Evolutionary conservation across 495 filamentous ascomycete genomes (phyloP), one percentile per base, ranked within the genome.

Genomic region (Rusavskia elegans): DNA sequence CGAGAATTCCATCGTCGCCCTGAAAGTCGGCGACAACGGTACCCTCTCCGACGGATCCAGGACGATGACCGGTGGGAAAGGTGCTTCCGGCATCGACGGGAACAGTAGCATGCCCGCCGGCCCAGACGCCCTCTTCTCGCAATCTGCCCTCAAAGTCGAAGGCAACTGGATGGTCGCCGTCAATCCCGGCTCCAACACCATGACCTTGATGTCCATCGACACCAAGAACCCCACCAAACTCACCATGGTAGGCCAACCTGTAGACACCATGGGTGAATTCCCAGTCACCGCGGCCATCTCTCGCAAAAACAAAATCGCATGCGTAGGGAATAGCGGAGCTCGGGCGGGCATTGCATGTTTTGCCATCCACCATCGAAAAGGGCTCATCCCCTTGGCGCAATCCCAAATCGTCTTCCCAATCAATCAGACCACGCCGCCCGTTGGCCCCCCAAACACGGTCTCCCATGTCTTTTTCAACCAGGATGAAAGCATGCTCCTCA

Each of bases 151-250:
- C 32, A 66, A 64, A 11, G 61, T 80, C 10, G 65, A 63, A 5
- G 76, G 68, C 44, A 61, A 70, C 37, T 49, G 52, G 50, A 50
- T 81, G 30, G 77, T 81, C 50, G 76, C 73, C 21, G 76, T 81
- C 37, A 81, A 81, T 61, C 64, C 79, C n/a, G 77, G 77, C 32
- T 79, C 73, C 37, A 76, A 80, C 59, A 73, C 74, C 2, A 39
- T 79, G 2, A 70, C 67, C 53, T 72, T 79, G 71, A 64, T 82
- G 41, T 53, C 61, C 45, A 80, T 82, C 61, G 59, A 59, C 20
- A 49, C 61, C 0, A 16, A 54, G 5, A 61, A 80, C 57, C 70
- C 78, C 4, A 71, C 68, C 23, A 53, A 66, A 9, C 58, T 79
- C 36, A 64, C 61, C 0, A 45, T 67, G n/a, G 51, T 76, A 27